These are phyloP conservation scores for Sporothrix brunneoviolacea DNA, from an alignment of 2,329 filamentous ascomycete genomes.

Conservation along the genomic window DNA sequence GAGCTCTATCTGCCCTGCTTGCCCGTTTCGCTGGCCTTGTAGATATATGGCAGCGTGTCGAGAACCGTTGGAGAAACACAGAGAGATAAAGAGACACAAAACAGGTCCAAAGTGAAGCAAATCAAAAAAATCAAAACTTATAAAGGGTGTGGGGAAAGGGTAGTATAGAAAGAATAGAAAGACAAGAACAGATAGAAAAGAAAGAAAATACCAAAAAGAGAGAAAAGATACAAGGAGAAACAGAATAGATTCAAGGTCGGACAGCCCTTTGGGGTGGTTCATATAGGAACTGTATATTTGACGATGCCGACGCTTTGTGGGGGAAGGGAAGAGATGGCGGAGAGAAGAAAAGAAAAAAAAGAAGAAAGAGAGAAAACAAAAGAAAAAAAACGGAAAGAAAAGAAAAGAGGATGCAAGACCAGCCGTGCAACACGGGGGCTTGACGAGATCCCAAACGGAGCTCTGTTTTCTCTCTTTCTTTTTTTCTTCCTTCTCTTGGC, in stretches of 20 bases:
- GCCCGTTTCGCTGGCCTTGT: slow-evolving; percentile 3
- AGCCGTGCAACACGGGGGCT: too few relatives aligned
- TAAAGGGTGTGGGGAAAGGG: background rate
- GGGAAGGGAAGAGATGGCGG: background rate
- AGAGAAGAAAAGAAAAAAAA: slow-evolving; percentile 1
- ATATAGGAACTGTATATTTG: too few relatives aligned
- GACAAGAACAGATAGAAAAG: background rate
- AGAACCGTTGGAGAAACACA: background rate
- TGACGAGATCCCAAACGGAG: too few relatives aligned
- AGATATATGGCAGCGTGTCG: slow-evolving; percentile 4
- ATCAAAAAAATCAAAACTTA: background rate
- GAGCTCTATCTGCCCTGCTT: too few relatives aligned
- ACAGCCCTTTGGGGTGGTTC: too few relatives aligned
- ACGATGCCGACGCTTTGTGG: too few relatives aligned
- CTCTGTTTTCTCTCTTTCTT: too few relatives aligned
- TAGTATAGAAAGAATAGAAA: background rate
- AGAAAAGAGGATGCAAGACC: too few relatives aligned
- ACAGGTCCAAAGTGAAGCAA: background rate
- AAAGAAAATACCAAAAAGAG: background rate
- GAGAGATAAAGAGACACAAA: background rate
- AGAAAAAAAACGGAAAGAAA: background rate
- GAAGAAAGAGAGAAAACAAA: background rate
- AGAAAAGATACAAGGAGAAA: too few relatives aligned
- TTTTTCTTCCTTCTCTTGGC: too few relatives aligned
- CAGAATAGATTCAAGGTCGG: too few relatives aligned